These are phyloP conservation scores for Macadamia tetraphylla DNA, from an alignment of 164 flowering plant genomes.

Conservation along the genomic window DNA sequence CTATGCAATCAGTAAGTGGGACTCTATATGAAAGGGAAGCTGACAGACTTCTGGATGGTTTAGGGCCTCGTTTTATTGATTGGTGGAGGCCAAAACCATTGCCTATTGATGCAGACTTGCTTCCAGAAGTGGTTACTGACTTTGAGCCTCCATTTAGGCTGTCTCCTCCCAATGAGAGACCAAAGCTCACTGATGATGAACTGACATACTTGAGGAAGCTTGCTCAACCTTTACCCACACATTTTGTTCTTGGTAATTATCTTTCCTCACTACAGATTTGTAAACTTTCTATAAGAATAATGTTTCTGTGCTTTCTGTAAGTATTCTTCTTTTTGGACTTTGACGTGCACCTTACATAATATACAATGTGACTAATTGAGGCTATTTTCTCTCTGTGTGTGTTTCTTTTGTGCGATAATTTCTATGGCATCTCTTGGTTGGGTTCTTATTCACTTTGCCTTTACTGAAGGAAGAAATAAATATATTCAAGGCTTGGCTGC, in stretches of 20 bases:
- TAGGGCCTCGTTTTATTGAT: constrained; percentile 90
- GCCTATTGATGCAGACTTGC: constrained; percentile 93
- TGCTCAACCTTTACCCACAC: constrained; percentile 76
- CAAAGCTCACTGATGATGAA: constrained; percentile 63
- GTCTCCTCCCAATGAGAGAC: constrained; percentile 46
- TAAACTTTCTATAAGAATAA: not conserved
- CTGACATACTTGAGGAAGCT: constrained; percentile 78
- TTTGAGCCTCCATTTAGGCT: constrained; percentile 66
- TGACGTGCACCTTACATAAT: too few relatives aligned
- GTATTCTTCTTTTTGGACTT: too few relatives aligned
- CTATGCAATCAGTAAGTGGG: constrained; percentile 21
- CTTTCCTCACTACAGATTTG: not conserved
- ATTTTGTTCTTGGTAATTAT: constrained; percentile 81
- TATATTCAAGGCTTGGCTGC: constrained; percentile 87
- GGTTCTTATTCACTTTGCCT: constrained; percentile 6
- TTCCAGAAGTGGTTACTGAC: constrained; percentile 74
- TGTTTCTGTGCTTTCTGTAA: not conserved
- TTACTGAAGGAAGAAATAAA: constrained; percentile 67
- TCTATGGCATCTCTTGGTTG: constrained; percentile 2
- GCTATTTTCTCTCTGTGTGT: too few relatives aligned
- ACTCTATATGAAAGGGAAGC: constrained; percentile 80
- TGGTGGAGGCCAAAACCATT: constrained; percentile 96
- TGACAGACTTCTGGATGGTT: constrained; percentile 85
- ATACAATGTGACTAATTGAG: too few relatives aligned
- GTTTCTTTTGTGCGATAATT: not conserved